phyloP scores from a whole-genome alignment of 208 protist species.

The Leishmania gerbilli region DNA sequence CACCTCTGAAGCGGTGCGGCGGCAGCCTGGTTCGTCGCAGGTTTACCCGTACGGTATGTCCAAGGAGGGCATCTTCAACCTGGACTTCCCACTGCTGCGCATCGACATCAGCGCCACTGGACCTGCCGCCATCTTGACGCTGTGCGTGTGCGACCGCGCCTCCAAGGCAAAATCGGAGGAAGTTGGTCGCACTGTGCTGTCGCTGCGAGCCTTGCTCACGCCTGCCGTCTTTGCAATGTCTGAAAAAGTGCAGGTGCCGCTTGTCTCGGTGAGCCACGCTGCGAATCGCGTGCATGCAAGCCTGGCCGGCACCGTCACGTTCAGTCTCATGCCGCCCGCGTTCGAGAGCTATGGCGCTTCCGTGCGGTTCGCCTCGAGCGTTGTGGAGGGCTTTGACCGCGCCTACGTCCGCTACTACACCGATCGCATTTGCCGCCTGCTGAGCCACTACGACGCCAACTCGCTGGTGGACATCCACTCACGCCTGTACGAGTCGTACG shows the following conservation, averaged over 20 bases:
- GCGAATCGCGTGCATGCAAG: slow-evolving; percentile 47
- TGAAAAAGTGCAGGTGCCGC: slow-evolving; percentile 65
- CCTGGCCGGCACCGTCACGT: slow-evolving; percentile 63
- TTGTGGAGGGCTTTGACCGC: slow-evolving; percentile 47
- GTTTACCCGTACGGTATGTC: slow-evolving; percentile 47
- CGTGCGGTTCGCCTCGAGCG: slow-evolving; percentile 38
- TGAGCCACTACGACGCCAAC: slow-evolving; percentile 75
- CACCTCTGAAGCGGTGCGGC: slow-evolving; percentile 32
- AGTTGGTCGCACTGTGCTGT: slow-evolving; percentile 51
- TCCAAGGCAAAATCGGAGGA: slow-evolving; percentile 35
- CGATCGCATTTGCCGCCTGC: slow-evolving; percentile 50
- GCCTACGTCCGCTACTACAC: slow-evolving; percentile 74
- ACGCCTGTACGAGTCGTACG: slow-evolving; percentile 62
- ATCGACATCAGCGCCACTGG: slow-evolving; percentile 50
- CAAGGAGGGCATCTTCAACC: slow-evolving; percentile 22
- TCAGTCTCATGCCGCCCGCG: slow-evolving; percentile 52
- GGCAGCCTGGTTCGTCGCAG: slow-evolving; percentile 16
- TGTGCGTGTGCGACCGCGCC: slow-evolving; percentile 41
- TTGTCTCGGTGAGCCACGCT: slow-evolving; percentile 55
- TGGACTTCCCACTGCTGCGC: slow-evolving; percentile 52
- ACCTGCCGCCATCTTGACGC: slow-evolving; percentile 23
- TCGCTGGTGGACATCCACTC: slow-evolving; percentile 64
- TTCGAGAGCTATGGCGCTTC: slow-evolving; percentile 61
- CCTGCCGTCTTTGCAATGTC: slow-evolving; percentile 65
- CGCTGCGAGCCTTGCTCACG: slow-evolving; percentile 76